Evolutionary conservation across 495 filamentous ascomycete genomes (phyloP).

Genomic region (Penicillium paradoxum): DNA sequence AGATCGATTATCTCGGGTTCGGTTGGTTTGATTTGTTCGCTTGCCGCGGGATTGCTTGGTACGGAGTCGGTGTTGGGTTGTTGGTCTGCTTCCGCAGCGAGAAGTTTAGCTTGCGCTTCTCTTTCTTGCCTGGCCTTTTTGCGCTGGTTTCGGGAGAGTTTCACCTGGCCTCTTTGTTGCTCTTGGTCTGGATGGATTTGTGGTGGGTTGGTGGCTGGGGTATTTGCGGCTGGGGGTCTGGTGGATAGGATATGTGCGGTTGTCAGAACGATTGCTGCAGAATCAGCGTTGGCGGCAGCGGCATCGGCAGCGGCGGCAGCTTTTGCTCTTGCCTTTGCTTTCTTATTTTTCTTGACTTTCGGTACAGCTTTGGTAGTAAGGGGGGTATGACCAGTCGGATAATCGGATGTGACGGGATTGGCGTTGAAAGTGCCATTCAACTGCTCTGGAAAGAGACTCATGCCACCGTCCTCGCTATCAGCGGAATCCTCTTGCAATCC

Average conservation of each 20-base stretch:
- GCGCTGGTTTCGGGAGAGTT: background rate
- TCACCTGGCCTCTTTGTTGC: background rate
- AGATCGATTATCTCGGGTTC: background rate
- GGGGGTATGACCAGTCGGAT: background rate
- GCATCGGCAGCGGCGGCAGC: background rate
- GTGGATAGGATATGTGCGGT: background rate
- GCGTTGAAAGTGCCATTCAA: background rate
- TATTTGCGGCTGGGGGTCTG: background rate
- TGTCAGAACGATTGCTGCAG: background rate
- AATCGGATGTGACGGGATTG: background rate
- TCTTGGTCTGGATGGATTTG: background rate
- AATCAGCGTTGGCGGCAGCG: background rate
- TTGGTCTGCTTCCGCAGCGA: background rate
- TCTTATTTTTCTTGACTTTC: slow-evolving; percentile 11
- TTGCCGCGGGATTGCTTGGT: background rate
- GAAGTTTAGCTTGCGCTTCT: background rate
- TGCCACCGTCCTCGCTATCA: slow-evolving; percentile 17
- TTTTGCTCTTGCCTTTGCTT: slow-evolving; percentile 19
- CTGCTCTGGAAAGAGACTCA: slow-evolving; percentile 1
- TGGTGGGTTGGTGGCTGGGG: background rate
- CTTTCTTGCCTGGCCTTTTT: background rate
- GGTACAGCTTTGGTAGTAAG: background rate
- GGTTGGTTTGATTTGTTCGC: background rate
- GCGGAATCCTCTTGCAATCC: background rate
- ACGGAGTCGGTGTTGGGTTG: background rate